phyloP scores from a whole-genome alignment of 225 moss, liverwort and hornwort genomes.

The Pseudisothecium myosuroides region DNA sequence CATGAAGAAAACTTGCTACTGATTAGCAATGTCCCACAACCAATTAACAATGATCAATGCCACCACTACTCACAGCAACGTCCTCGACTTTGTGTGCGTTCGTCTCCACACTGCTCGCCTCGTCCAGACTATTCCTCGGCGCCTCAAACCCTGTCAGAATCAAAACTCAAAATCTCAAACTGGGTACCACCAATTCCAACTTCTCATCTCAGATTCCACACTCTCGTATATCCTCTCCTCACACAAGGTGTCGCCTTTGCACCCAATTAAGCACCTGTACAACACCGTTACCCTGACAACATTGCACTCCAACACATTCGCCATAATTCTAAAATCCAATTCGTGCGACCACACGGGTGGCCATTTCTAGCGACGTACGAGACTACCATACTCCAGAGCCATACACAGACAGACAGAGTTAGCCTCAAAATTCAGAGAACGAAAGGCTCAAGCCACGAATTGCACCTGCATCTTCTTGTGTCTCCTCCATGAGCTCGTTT shows the following conservation, averaged over 20 bases:
- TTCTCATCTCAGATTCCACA: not conserved
- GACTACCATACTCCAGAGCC: not conserved
- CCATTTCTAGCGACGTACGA: not conserved
- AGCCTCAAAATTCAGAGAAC: not conserved
- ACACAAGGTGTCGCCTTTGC: not conserved
- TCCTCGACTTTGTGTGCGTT: conserved; percentile 33
- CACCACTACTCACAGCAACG: conserved; percentile 40
- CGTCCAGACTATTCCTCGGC: conserved; percentile 78
- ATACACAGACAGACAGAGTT: not conserved
- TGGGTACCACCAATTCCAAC: not conserved
- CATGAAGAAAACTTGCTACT: not conserved
- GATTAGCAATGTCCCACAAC: not conserved
- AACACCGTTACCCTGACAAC: not conserved
- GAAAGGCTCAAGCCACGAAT: not conserved
- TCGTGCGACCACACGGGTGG: not conserved
- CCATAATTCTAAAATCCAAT: not conserved
- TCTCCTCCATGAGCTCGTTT: conserved; percentile 1
- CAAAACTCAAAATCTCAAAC: not conserved
- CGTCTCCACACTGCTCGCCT: conserved; percentile 24
- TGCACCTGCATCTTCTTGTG: conserved; percentile 6
- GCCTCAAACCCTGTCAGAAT: conserved; percentile 44
- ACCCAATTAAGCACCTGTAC: not conserved
- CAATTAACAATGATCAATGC: not conserved
- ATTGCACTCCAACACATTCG: not conserved
- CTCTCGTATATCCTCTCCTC: not conserved